phyloP scores from a whole-genome alignment of 2,329 filamentous ascomycete genomes.

The Phialemonium atrogriseum region DNA sequence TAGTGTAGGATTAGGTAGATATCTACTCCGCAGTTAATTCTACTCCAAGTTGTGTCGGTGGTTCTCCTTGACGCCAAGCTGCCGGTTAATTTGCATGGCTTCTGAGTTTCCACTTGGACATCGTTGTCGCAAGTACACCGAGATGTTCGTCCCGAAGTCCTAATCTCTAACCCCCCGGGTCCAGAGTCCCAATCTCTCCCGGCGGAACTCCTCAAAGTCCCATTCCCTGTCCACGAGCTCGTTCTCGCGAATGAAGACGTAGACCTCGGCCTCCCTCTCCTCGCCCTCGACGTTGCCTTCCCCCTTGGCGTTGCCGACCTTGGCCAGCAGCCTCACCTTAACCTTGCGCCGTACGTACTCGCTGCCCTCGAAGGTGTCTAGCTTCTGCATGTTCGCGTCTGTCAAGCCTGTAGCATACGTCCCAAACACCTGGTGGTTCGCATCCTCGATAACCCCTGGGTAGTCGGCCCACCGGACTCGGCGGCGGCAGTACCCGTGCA shows the following conservation, averaged over 20 bases:
- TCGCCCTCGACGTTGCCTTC: constrained; percentile 34
- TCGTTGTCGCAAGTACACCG: too few relatives aligned
- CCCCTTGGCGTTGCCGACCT: constrained; percentile 26
- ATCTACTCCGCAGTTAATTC: too few relatives aligned
- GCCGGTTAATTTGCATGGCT: too few relatives aligned
- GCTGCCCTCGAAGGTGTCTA: constrained; percentile 75
- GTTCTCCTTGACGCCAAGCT: too few relatives aligned
- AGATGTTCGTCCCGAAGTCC: background rate
- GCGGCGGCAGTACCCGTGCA: constrained; percentile 62
- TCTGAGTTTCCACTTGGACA: too few relatives aligned
- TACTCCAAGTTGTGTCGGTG: too few relatives aligned
- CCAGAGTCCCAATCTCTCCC: constrained; percentile 58
- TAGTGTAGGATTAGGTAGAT: too few relatives aligned
- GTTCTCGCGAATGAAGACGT: constrained; percentile 48
- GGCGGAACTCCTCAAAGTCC: constrained; percentile 79
- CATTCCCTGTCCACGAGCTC: constrained; percentile 67
- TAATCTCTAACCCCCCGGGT: constrained; percentile 33
- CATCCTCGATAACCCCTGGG: constrained; percentile 61
- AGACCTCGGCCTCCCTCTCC: constrained; percentile 49
- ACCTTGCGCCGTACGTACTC: constrained; percentile 58
- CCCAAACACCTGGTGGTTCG: constrained; percentile 57
- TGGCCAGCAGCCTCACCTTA: constrained; percentile 40
- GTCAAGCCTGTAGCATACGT: constrained; percentile 73
- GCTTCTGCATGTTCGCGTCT: constrained; percentile 61
- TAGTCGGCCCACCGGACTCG: constrained; percentile 68